Evolutionary conservation across 1,284 basidiomycete genomes (phyloP).

Genomic region (Fomes fomentarius): DNA sequence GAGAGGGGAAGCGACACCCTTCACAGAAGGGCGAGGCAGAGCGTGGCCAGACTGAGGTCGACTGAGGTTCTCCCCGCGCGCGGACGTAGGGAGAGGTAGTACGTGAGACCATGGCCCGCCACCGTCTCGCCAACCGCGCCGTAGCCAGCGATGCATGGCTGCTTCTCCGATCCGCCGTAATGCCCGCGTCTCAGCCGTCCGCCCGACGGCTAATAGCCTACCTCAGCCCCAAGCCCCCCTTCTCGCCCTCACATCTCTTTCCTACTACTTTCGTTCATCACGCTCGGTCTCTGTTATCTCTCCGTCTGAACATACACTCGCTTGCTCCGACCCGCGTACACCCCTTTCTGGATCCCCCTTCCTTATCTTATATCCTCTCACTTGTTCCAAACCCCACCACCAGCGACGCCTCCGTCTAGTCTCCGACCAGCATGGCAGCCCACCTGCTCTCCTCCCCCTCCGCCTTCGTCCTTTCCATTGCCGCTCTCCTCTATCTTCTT

Average conservation of each 20-base stretch:
- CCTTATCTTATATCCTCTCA: too few species aligned
- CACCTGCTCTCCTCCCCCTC: conserved; percentile 15
- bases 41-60: not conserved
- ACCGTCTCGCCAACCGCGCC: not conserved
- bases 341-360: not conserved
- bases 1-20: not conserved
- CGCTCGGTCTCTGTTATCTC: conserved; percentile 1
- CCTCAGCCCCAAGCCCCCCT: conserved; percentile 5
- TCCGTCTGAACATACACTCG: not conserved
- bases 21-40: not conserved
- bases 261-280: conserved; percentile 1
- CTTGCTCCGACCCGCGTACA: too few species aligned
- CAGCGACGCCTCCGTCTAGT: not conserved
- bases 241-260: not conserved
- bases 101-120: not conserved
- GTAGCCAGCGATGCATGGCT: too few species aligned
- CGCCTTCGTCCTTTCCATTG: conserved; percentile 20
- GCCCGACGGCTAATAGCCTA: too few species aligned
- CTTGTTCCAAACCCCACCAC: conserved; percentile 4
- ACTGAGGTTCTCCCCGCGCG: not conserved
- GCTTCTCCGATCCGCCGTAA: conserved; percentile 14
- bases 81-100: too few species aligned
- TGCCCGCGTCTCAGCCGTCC: conserved; percentile 4
- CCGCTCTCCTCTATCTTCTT: conserved; percentile 21
- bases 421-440: conserved; percentile 15